phyloP scores from a whole-genome alignment of 495 filamentous ascomycete species.

The Pseudotulostoma volvatum region DNA sequence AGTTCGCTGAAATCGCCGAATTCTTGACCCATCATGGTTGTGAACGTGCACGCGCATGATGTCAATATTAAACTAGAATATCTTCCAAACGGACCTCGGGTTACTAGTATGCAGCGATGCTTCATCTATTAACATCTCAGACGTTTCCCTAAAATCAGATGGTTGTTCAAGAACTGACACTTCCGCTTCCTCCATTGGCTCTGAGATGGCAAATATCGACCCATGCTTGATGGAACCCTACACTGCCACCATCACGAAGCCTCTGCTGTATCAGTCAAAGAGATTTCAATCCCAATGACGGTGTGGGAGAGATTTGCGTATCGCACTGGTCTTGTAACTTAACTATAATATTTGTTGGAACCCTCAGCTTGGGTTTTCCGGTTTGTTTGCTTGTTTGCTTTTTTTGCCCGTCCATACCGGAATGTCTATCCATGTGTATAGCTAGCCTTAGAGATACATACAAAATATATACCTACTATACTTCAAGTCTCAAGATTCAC shows the following conservation, averaged over 20 bases:
- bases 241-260: constrained; percentile 2
- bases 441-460: too few species aligned
- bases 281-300: constrained; percentile 3
- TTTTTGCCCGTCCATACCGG: too few species aligned
- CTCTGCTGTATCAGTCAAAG: constrained; percentile 1
- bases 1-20: constrained; percentile 13
- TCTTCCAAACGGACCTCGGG: constrained; percentile 7
- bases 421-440: too few species aligned
- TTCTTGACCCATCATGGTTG: constrained; percentile 15
- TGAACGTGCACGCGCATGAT: constrained; percentile 11
- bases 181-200: constrained; percentile 10
- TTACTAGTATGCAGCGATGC: constrained; percentile 7
- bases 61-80: constrained; percentile 13
- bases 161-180: constrained; percentile 9
- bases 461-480: too few species aligned
- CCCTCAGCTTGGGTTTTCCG: too few species aligned
- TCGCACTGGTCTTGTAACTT: too few species aligned
- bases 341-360: too few species aligned
- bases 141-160: constrained; percentile 7
- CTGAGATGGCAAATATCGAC: constrained; percentile 11
- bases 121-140: constrained; percentile 6
- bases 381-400: too few species aligned
- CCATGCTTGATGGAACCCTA: constrained; percentile 10
- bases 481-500: too few species aligned
- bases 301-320: too few species aligned